These are phyloP conservation scores for Lithohypha guttulata DNA, from an alignment of 2,329 filamentous ascomycete species.

Conservation along the genomic window DNA sequence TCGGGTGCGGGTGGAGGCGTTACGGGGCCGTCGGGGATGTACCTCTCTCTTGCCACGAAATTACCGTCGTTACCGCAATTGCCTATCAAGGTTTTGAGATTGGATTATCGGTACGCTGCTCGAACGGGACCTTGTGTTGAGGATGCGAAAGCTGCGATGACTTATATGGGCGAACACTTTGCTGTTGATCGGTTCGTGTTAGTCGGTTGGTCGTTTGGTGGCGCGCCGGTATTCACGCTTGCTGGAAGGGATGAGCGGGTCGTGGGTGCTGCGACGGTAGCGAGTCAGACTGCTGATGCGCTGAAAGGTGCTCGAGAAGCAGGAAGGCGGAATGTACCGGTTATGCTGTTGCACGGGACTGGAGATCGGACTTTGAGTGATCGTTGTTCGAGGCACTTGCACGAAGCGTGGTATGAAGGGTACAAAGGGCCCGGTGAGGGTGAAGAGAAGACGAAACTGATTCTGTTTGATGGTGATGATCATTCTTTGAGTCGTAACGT, in stretches of 20 bases:
- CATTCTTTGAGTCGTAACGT: conserved; percentile 33
- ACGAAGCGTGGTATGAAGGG: conserved; percentile 26
- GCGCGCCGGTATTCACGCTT: conserved; percentile 32
- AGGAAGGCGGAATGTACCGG: conserved; percentile 21
- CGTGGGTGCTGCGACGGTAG: conserved; percentile 31
- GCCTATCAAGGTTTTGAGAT: conserved; percentile 31
- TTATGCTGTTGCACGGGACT: conserved; percentile 32
- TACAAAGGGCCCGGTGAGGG: conserved; percentile 22
- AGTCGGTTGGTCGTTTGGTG: conserved; percentile 36
- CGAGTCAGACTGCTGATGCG: conserved; percentile 31
- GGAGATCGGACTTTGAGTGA: conserved; percentile 28
- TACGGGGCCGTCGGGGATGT: conserved; percentile 32
- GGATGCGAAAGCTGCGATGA: conserved; percentile 30
- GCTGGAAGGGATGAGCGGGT: conserved; percentile 25
- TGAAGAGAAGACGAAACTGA: conserved; percentile 22
- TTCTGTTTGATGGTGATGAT: conserved; percentile 33
- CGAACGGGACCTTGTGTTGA: conserved; percentile 27
- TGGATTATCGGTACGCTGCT: conserved; percentile 33
- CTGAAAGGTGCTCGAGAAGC: conserved; percentile 20
- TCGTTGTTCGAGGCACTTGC: conserved; percentile 29
- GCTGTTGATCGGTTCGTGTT: conserved; percentile 29
- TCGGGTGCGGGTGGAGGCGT: conserved; percentile 31
- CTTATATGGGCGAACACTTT: conserved; percentile 26
- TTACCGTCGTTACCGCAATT: conserved; percentile 27
- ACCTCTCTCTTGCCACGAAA: conserved; percentile 34